These are phyloP conservation scores for Fusarium pseudoanthophilum DNA, from an alignment of 2,329 filamentous ascomycete species.

Conservation along the genomic window DNA sequence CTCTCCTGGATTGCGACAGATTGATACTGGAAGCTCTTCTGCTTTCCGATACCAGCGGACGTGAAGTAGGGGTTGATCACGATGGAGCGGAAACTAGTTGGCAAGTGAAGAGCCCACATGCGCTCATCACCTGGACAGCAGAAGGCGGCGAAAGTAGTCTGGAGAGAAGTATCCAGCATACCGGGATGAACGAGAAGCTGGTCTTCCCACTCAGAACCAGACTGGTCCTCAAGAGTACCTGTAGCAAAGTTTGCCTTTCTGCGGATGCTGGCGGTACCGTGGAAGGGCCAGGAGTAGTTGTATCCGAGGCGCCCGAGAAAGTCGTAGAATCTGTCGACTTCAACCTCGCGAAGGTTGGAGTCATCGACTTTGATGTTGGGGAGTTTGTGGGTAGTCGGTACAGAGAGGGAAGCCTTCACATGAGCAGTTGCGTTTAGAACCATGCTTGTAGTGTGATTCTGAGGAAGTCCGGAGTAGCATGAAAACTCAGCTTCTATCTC, in stretches of 20 bases:
- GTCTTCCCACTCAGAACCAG: background rate
- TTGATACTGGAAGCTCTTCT: background rate
- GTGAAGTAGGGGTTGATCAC: background rate
- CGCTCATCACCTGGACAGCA: conserved; percentile 47
- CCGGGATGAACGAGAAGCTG: background rate
- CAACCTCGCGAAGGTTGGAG: accelerated
- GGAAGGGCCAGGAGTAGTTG: background rate
- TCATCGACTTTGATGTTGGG: background rate
- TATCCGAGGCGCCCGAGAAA: background rate
- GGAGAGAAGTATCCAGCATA: conserved; percentile 50
- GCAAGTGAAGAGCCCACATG: conserved; percentile 47
- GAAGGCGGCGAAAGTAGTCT: conserved; percentile 46
- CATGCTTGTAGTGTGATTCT: background rate
- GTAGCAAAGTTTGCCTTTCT: background rate
- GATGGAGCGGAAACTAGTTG: background rate
- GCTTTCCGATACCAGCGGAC: background rate
- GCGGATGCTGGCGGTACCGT: background rate
- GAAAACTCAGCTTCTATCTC: background rate
- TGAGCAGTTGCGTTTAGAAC: background rate
- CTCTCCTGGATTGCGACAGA: background rate
- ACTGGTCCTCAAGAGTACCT: background rate
- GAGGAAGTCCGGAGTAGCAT: background rate
- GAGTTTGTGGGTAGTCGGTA: accelerated
- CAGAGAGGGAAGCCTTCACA: accelerated
- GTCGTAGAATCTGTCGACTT: background rate